phyloP scores from a whole-genome alignment of 73 alveolate species.

The Urostyla sp. region DNA sequence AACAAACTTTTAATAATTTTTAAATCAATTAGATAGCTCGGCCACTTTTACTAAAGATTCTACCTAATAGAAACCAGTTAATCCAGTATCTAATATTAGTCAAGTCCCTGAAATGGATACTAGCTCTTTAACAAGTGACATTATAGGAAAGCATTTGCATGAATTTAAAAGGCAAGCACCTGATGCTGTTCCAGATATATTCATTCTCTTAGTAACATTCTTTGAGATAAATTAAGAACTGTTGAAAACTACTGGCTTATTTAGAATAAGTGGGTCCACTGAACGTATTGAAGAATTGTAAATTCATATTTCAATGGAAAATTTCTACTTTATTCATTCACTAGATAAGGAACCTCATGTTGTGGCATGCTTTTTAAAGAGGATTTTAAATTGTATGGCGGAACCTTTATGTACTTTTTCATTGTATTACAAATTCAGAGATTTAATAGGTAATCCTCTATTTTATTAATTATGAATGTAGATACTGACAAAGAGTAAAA shows the following conservation, averaged over 20 bases:
- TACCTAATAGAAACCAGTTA: neutral
- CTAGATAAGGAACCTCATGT: conserved; percentile 44
- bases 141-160: conserved; percentile 58
- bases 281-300: conserved; percentile 28
- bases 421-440: conserved; percentile 36
- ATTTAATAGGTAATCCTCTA: conserved; percentile 17
- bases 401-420: conserved; percentile 60
- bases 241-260: conserved; percentile 60
- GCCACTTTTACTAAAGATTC: neutral
- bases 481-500: conserved; percentile 7
- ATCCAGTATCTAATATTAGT: neutral
- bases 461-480: conserved; percentile 11
- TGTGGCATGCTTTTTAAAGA: conserved; percentile 51
- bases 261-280: conserved; percentile 37
- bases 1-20: too few species aligned
- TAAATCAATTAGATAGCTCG: neutral
- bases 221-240: conserved; percentile 40
- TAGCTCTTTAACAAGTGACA: conserved; percentile 25
- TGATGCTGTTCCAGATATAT: conserved; percentile 58
- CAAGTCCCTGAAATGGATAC: conserved; percentile 39
- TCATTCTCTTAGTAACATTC: conserved; percentile 38
- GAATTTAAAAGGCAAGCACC: conserved; percentile 46
- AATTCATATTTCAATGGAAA: conserved; percentile 34
- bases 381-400: conserved; percentile 54
- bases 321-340: conserved; percentile 6